Evolutionary conservation across 2,329 filamentous ascomycete species (phyloP), one percentile per base, ranked within the genome.

Genomic region (Colletotrichum kahawae): DNA sequence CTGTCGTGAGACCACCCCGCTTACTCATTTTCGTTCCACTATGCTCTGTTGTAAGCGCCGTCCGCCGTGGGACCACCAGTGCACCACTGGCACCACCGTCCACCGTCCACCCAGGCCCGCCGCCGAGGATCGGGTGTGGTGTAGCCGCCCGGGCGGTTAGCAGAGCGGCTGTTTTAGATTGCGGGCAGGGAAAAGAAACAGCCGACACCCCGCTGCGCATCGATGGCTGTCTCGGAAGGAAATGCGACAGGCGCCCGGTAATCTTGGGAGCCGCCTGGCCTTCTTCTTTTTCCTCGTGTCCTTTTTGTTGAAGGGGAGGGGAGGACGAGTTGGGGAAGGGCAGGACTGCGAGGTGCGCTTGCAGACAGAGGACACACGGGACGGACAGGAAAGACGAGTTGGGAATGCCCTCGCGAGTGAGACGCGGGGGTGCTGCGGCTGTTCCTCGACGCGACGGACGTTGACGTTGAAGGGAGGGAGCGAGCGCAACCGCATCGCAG

Each of bases 101-200:
- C 43, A 51, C 43, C 24, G 24, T 24, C 24, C 43, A 12, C 18
- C 43, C 43, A 33, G 31, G 31, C 31, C 16, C 29, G 57, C 27
- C 54, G 54, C 24, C 13, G 71, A 29, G 65, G 38, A 65, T 67
- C 71, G 66, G 66, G 62, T 38, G 59, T 5, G 16, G 54, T 74
- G 59, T 76, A 71, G 71, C 71, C 74, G 74, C 76, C 70, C 74
- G 74, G 74, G 76, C 76, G 76, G 74, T 77, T 76, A 77, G 33
- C 34, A 57, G 16, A 29, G 71, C 72, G 72, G 64, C 65, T 75
- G 69, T 75, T 72, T 59, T 69, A 69, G 36, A 69, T 62, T 62
- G 27, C 27, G 57, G 33, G 38, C 24, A 36, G 56, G 60, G 34
- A 67, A 31, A 36, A 67, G 51, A 59, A 69, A 69, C 56, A 69